Evolutionary conservation across 352 stramenopile genomes (phyloP).

Genomic region (Pythium aphanidermatum): DNA sequence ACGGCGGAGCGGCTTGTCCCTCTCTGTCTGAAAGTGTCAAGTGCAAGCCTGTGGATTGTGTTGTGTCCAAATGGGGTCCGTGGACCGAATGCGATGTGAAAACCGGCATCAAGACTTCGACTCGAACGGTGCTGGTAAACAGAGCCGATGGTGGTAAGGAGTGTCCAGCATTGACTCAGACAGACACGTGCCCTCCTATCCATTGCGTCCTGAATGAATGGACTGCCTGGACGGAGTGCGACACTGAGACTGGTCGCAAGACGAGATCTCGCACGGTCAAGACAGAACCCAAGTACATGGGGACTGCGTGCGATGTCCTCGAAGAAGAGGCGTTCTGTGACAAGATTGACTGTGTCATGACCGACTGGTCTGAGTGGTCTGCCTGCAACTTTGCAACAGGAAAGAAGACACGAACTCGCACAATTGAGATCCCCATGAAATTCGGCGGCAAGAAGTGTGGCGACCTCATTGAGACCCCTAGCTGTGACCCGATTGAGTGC

Average conservation of each 20-base stretch:
- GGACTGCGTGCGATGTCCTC: constrained; percentile 13
- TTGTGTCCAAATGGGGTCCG: constrained; percentile 32
- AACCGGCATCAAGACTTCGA: constrained; percentile 27
- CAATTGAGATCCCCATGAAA: constrained; percentile 13
- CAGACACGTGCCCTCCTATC: constrained; percentile 28
- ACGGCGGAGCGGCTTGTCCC: constrained; percentile 37
- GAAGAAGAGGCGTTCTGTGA: constrained; percentile 19
- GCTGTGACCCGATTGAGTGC: constrained; percentile 32
- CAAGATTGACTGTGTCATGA: constrained; percentile 27
- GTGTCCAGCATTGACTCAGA: constrained; percentile 35
- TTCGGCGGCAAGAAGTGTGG: constrained; percentile 25
- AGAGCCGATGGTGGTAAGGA: constrained; percentile 26
- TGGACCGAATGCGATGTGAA: constrained; percentile 38
- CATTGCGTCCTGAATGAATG: constrained; percentile 45
- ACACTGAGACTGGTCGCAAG: constrained; percentile 32
- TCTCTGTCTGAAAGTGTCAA: constrained; percentile 28
- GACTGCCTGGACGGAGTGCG: constrained; percentile 44
- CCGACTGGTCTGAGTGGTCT: constrained; percentile 31
- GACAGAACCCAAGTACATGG: constrained; percentile 23
- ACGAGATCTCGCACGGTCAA: constrained; percentile 27
- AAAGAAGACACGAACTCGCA: constrained; percentile 34
- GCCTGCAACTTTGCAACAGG: constrained; percentile 34
- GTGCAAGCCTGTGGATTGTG: constrained; percentile 41
- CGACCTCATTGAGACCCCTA: constrained; percentile 13
- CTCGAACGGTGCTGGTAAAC: constrained; percentile 29